Conservation (phyloP, 495 filamentous ascomycete genomes). For the Hypoxylon fragiforme region DNA sequence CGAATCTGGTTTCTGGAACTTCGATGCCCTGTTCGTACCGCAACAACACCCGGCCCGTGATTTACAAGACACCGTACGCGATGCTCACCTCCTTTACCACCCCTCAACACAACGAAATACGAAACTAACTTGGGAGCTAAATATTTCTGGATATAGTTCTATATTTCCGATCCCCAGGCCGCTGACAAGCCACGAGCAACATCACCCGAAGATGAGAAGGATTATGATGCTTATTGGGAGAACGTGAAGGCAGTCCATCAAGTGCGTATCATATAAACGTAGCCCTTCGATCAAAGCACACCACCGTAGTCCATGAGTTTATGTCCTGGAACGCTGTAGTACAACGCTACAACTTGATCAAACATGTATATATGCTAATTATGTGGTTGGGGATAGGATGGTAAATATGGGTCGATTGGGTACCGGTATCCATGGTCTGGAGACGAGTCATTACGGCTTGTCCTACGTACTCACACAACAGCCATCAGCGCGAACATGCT, state of each 20-base stretch:
- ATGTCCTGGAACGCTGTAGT: too few relatives aligned
- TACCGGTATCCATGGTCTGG: constrained; percentile 92
- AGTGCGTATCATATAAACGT: constrained; percentile 12
- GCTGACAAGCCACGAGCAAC: constrained; percentile 71
- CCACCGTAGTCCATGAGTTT: too few relatives aligned
- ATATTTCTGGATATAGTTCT: constrained; percentile 58
- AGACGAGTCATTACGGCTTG: constrained; percentile 85
- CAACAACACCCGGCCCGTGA: constrained; percentile 98
- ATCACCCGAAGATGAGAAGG: constrained; percentile 63
- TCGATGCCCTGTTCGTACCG: constrained; percentile 94
- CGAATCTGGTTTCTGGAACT: constrained; percentile 98
- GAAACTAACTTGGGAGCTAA: too few relatives aligned
- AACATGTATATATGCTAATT: constrained; percentile 26
- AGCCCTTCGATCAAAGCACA: too few relatives aligned
- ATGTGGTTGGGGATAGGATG: constrained; percentile 45
- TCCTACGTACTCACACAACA: constrained; percentile 95
- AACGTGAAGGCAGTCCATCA: constrained; percentile 80
- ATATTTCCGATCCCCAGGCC: constrained; percentile 81
- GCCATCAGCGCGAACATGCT: constrained; percentile 86
- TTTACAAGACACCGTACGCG: constrained; percentile 75
- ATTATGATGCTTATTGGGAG: constrained; percentile 87
- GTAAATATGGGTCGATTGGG: constrained; percentile 90
- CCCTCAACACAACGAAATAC: background rate
- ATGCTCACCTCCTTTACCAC: background rate
- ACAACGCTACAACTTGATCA: background rate